Base-by-base conservation (phyloP, 108 stramenopile genomes). In the Chaetoceros tenuissimus region DNA sequence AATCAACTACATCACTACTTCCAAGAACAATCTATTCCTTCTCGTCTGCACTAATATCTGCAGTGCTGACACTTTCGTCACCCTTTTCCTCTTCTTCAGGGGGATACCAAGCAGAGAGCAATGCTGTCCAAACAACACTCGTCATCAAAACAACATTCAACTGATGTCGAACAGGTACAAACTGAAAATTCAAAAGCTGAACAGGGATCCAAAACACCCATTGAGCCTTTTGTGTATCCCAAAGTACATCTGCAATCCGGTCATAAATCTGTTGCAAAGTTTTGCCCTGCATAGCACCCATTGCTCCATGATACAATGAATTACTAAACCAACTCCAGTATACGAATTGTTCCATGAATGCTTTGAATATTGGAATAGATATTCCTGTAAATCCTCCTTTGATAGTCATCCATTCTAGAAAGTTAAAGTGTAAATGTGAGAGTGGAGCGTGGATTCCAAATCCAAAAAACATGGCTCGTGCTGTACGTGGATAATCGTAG, bases 311-410 rank as follows among this genome's bases (percentile, higher is more conserved):
- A 44, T 88, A 88, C 60, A 88, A 54, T 43, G 65, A 67, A 57
- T 88, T 88, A 20, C 73, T 75, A 54, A 84, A 61, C 82, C 82
- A 88, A 51, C 77, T 73, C 87, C 87, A 88, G 48, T 88, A 88
- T 25, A 88, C 81, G 68, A 88, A 88, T 73, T 86, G 87, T 55
- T 88, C 87, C 87, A 88, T 88, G 21, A 84, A 51, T 3, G 82
- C 71, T 61, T 88, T 88, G 77, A 88, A 84, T 10, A 88, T 53
- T 10, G 87, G 75, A 57, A 80, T 71, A 16, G 46, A 48, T 27
- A 80, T 40, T 1, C 86, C 82, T 21, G 62, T 57, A 24, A 82
- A 51, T 29, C 79, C 79, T n/a, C 60, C 64, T 44, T 58, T 55
- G 0, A 74, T 60, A 2, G 82, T 81, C 82, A 88, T 64, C 76